Conservation (phyloP, 208 protist genomes). For the Wallacemonas sp. region DNA sequence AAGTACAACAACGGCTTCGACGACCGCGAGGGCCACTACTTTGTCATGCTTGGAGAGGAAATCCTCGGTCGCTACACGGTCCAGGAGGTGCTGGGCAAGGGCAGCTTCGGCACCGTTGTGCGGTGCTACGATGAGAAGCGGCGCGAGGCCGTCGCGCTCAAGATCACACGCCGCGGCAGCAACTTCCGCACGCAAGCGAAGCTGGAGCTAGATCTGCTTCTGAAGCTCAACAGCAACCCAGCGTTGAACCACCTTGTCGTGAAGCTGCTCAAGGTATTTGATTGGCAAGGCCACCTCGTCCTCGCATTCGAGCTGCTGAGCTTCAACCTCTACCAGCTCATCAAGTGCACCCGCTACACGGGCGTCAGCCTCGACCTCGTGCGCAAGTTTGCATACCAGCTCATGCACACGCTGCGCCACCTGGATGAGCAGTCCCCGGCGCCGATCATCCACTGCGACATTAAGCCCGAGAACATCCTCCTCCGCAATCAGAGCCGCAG, state of each 20-base stretch:
- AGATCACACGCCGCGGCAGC: slow-evolving; percentile 83
- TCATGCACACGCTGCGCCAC: slow-evolving; percentile 89
- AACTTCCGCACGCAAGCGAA: slow-evolving; percentile 86
- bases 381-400: slow-evolving; percentile 95
- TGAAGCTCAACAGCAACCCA: slow-evolving; percentile 67
- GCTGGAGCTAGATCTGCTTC: slow-evolving; percentile 84
- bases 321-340: slow-evolving; percentile 97
- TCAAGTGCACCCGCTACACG: slow-evolving; percentile 90
- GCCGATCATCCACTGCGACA: slow-evolving; percentile 97
- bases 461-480: slow-evolving; percentile 97
- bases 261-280: slow-evolving; percentile 84
- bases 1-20: slow-evolving; percentile 91
- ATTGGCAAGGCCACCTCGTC: slow-evolving; percentile 95
- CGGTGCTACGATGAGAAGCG: slow-evolving; percentile 87
- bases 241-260: slow-evolving; percentile 79
- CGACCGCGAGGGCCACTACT: slow-evolving; percentile 89
- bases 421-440: slow-evolving; percentile 82
- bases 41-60: slow-evolving; percentile 79
- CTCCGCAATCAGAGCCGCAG: slow-evolving; percentile 86
- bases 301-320: slow-evolving; percentile 97
- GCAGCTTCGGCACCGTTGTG: slow-evolving; percentile 91
- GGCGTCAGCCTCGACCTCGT: slow-evolving; percentile 87
- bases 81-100: slow-evolving; percentile 85
- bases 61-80: slow-evolving; percentile 87
- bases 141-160: slow-evolving; percentile 84